Evolutionary conservation across 177 flowering plant species (phyloP).

Genomic region (Vitis hybrid): DNA sequence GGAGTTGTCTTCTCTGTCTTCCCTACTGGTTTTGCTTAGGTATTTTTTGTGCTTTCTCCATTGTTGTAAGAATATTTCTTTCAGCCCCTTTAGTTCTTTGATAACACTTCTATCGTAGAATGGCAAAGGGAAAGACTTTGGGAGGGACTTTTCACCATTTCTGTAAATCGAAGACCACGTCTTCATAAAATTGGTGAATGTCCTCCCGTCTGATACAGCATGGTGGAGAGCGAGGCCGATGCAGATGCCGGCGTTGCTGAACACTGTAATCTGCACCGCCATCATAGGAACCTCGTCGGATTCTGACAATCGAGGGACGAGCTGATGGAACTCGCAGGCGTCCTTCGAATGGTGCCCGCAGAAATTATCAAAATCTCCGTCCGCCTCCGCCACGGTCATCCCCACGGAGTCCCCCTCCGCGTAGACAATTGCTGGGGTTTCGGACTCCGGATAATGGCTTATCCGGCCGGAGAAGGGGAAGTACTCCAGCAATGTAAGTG

Average conservation of each 20-base stretch:
- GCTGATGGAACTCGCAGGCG: conserved; percentile 10
- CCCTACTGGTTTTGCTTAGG: no score
- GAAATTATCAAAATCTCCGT: conserved; percentile 18
- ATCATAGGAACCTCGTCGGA: conserved; percentile 12
- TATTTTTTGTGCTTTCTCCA: background rate
- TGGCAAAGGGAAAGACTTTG: background rate
- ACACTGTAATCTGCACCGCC: conserved; percentile 25
- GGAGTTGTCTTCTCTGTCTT: background rate
- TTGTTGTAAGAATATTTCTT: conserved; percentile 7
- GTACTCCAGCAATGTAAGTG: conserved; percentile 33
- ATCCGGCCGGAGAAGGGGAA: conserved; percentile 22
- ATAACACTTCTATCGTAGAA: conserved; percentile 1
- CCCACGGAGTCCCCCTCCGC: conserved; percentile 2
- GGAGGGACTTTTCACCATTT: background rate
- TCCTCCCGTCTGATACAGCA: conserved; percentile 22
- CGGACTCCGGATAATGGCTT: background rate
- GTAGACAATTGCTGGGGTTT: conserved; percentile 9
- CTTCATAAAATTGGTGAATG: conserved; percentile 22
- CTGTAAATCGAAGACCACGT: conserved; percentile 23
- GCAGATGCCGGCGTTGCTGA: conserved; percentile 26
- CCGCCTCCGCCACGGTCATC: conserved; percentile 18
- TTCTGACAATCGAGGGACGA: conserved; percentile 22
- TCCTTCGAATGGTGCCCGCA: conserved; percentile 3
- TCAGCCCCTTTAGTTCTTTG: conserved; percentile 3
- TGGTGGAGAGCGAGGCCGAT: conserved; percentile 26